Base-by-base conservation (phyloP, 345 rosid genomes). In the Melaleuca quinquenervia region DNA sequence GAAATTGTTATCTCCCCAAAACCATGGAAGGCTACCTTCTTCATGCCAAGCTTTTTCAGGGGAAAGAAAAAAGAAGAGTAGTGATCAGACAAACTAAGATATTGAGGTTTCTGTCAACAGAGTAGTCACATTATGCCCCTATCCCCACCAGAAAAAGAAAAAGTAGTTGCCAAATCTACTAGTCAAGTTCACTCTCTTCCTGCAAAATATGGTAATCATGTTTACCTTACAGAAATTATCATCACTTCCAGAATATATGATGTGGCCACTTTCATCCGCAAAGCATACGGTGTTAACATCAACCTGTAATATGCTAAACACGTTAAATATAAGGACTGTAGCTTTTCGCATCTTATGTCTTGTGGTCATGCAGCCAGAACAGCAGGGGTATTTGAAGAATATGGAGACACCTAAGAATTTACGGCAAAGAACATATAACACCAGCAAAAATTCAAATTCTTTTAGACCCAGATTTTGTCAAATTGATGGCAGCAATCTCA, bases 251-350 rank as follows among this genome's bases (percentile, higher is more conserved):
- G 96, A 94, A 89, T 88, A 93, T 51, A 94, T 87, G 82, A 94
- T 89, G 89, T 93, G 93, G 50, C 96, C 93, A 88, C 90, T 89
- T 85, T 92, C 96, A 90, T 94, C 96, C 29, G 93, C 95, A 89
- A 94, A 94, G 90, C 96, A 91, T 27, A 92, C 96, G 21, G 95
- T 91, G 89, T 94, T 94, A 84, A 94, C 94, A 90, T 94, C 96
- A 83, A 88, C 83, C 95, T 94, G 92, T 88, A 88, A 85, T 75
- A 86, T 60, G 53, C 85, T 86, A 49, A 85, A 50, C 12, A 54
- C 5, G 22, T 54, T 56, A 48, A 27, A 55, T 22, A 53, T 49
- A 0, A 50, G 87, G 29, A 78, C 52, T 20, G 48, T 70, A 70
- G 48, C 48, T 18, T 70, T 70, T 70, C 32, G 80, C 48, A 70